Conservation (phyloP, 1,139 yeast species). For the Lodderomyces pseudojiufengensis region DNA sequence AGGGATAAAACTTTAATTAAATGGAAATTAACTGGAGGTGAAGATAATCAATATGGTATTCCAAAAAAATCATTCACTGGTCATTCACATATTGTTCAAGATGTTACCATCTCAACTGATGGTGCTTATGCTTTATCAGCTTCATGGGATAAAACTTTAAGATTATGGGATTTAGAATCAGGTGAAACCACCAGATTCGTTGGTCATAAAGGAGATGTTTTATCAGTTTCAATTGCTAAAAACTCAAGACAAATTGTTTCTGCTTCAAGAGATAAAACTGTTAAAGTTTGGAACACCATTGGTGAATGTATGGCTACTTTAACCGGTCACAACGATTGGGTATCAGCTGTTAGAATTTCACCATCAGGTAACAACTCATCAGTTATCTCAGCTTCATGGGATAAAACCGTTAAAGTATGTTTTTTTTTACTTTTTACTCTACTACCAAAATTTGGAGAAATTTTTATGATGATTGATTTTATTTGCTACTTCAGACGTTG, state of each 20-base stretch:
- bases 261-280: slow-evolving; percentile 98
- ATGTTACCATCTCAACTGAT: slow-evolving; percentile 96
- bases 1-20: slow-evolving; percentile 98
- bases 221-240: slow-evolving; percentile 94
- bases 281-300: slow-evolving; percentile 98
- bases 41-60: slow-evolving; percentile 95
- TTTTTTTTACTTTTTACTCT: slow-evolving; percentile 12
- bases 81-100: slow-evolving; percentile 99
- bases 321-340: slow-evolving; percentile 98
- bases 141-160: slow-evolving; percentile 99
- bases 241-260: slow-evolving; percentile 98
- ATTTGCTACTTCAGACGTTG: slow-evolving; percentile 99
- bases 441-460: slow-evolving; percentile 11
- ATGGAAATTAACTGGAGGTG: slow-evolving; percentile 96
- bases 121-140: slow-evolving; percentile 98
- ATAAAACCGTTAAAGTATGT: slow-evolving; percentile 98
- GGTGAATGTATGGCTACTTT: slow-evolving; percentile 98
- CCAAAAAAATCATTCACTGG: slow-evolving; percentile 98
- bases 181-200: slow-evolving; percentile 97
- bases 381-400: slow-evolving; percentile 99
- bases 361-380: slow-evolving; percentile 72
- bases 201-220: slow-evolving; percentile 97
- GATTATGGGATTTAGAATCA: slow-evolving; percentile 96
- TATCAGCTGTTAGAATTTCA: slow-evolving; percentile 93
- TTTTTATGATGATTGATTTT: slow-evolving; percentile 56